Evolutionary conservation across 768 basidiomycete genomes (phyloP).

Genomic region (Phaffia tasmanica): DNA sequence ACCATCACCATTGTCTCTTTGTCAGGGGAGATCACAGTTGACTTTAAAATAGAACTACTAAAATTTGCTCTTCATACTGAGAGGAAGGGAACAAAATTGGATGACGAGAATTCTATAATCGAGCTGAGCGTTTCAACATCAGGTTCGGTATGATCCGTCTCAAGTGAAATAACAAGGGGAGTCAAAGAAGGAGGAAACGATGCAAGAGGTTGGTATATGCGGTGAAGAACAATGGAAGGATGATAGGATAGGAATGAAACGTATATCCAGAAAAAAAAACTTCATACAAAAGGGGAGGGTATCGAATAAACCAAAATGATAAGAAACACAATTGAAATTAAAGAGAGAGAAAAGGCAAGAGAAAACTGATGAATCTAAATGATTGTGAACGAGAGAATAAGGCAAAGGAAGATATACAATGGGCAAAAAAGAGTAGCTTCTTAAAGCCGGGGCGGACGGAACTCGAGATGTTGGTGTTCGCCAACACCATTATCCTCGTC

Average conservation of each 20-base stretch:
- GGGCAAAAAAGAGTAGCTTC: neutral
- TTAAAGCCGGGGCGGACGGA: neutral
- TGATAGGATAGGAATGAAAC: no score
- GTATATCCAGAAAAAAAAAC: neutral
- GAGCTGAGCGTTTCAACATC: no score
- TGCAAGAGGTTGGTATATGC: neutral
- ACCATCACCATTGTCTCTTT: no score
- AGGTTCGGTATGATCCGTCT: no score
- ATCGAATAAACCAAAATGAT: neutral
- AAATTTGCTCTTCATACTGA: no score
- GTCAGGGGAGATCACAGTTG: no score
- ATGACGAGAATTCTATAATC: no score
- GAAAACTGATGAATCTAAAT: neutral
- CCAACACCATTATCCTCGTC: neutral
- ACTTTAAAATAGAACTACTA: no score
- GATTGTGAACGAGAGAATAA: neutral
- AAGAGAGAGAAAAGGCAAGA: neutral
- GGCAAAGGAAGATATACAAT: neutral
- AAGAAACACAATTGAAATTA: neutral
- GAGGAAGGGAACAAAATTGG: no score
- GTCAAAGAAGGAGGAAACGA: neutral
- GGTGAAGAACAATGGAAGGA: neutral
- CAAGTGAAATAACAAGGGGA: no score
- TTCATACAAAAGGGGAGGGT: neutral
- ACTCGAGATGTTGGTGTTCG: neutral